Percentiles rank a stretch among this genome's conserved stretches.
Conservation (phyloP, 768 basidiomycete genomes). For the Leccinum variicolor region DNA sequence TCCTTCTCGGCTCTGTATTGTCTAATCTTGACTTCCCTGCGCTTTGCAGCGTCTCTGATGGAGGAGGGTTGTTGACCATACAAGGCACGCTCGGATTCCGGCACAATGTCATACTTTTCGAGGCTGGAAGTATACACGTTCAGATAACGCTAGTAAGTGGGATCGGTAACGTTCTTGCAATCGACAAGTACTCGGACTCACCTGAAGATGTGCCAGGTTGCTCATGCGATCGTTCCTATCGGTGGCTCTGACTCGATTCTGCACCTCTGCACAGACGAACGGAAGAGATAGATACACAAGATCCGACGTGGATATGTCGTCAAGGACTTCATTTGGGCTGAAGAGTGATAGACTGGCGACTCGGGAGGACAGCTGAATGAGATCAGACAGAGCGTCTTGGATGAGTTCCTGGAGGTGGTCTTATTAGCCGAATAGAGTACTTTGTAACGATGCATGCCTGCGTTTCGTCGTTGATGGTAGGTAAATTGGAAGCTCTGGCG, state of each 20-base stretch:
- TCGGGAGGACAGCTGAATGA: conserved; percentile 49
- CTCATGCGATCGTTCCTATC: conserved; percentile 57
- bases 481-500: conserved; percentile 36
- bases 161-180: conserved; percentile 1
- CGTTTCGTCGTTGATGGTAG: conserved; percentile 43
- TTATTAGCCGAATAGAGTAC: conserved; percentile 5
- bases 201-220: conserved; percentile 55
- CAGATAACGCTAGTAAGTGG: conserved; percentile 44
- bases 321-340: conserved; percentile 78
- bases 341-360: conserved; percentile 67
- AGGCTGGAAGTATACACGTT: conserved; percentile 46
- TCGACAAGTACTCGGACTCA: conserved; percentile 32
- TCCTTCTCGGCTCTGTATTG: conserved; percentile 89
- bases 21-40: conserved; percentile 86
- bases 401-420: conserved; percentile 52
- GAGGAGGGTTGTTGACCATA: conserved; percentile 46
- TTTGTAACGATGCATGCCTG: conserved; percentile 35
- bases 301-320: conserved; percentile 78
- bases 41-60: conserved; percentile 61
- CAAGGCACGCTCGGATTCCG: conserved; percentile 55
- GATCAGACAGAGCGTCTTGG: conserved; percentile 50
- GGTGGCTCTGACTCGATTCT: conserved; percentile 53
- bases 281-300: conserved; percentile 74
- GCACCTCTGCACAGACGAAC: conserved; percentile 62
- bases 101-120: conserved; percentile 65